Base-by-base conservation (phyloP, 371 early-diverging fungal genomes). In the Massospora cicadina region DNA sequence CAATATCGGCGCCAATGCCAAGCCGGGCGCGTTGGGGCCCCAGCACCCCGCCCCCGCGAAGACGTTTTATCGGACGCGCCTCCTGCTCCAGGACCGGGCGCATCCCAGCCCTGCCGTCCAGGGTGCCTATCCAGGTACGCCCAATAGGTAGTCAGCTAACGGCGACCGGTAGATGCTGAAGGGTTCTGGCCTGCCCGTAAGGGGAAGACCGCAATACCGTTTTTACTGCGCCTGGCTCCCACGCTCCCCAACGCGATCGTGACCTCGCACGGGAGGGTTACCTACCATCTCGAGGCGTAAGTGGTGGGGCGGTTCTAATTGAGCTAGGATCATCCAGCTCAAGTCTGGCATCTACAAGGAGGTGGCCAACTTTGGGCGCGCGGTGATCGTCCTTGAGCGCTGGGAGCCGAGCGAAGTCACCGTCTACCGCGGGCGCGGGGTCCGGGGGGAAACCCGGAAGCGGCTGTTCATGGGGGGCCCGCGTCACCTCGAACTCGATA, bases 151-250 rank as follows among this genome's bases (percentile, higher is more conserved):
- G n/a, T n/a, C n/a, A n/a, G n/a, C 10, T 10, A 29, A 2, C 21
- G 53, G 63, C 21, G 2, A 33, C 59, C 30, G 23, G n/a, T 67
- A 71, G 73, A 73, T 60, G 33, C 58, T 3, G 73, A 71, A 1
- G 73, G 73, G 0, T 73, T 68, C 24, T 73, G 73, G 73, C n/a
- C 65, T 63, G 69, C 69, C 13, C 59, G 69, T 7, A 73, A 71
- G 29, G 71, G 71, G 2, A 68, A 68, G 28, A 71, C 73, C 0
- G 68, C 67, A 21, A 68, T 73, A 24, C 73, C 71, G 0, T 73
- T 73, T 29, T 60, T 68, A 2, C 61, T 73, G 12, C 69, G 66
- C 57, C 60, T 73, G 5, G 69, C 71, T n/a, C 69, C 69, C 60
- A 67, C 62, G 0, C 55, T 73, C 1, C 73, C 73, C 0, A 73